phyloP scores from a whole-genome alignment of 495 filamentous ascomycete genomes.

The Clavariopsis aquatica region DNA sequence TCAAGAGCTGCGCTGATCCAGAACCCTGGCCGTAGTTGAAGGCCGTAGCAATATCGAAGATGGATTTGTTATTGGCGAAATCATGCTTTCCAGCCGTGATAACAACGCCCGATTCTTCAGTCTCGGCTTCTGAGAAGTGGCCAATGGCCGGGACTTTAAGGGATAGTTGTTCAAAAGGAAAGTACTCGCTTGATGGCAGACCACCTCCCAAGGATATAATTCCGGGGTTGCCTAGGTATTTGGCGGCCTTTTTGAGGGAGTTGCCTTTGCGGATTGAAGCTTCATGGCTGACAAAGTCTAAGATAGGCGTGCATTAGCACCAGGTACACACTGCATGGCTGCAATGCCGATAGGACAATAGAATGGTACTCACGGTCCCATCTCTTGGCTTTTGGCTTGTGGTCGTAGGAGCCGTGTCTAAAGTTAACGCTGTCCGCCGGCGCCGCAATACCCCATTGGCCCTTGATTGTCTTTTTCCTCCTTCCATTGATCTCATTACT shows the following conservation, averaged over 20 bases:
- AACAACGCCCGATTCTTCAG: conserved; percentile 44
- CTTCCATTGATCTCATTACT: conserved; percentile 67
- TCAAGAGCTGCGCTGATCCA: conserved; percentile 80
- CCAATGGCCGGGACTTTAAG: conserved; percentile 67
- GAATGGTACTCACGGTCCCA: conserved; percentile 74
- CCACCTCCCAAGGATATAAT: conserved; percentile 90
- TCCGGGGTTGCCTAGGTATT: conserved; percentile 68
- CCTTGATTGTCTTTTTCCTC: conserved; percentile 65
- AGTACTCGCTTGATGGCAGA: conserved; percentile 83
- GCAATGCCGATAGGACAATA: background rate
- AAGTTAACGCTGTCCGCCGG: conserved; percentile 78
- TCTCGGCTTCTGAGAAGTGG: conserved; percentile 69
- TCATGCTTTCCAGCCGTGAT: conserved; percentile 79
- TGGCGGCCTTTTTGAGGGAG: conserved; percentile 73
- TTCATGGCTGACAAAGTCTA: conserved; percentile 62
- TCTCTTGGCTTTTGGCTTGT: conserved; percentile 76
- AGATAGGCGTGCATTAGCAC: conserved; percentile 31
- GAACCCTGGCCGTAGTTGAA: conserved; percentile 89
- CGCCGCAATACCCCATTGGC: conserved; percentile 76
- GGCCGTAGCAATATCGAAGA: conserved; percentile 76
- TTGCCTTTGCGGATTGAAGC: conserved; percentile 40
- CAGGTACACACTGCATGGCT: background rate
- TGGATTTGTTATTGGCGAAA: conserved; percentile 61
- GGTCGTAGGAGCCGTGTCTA: conserved; percentile 65
- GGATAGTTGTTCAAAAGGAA: conserved; percentile 72